phyloP scores from a whole-genome alignment of 1,139 yeast genomes.

The Scheffersomyces illinoinensis region DNA sequence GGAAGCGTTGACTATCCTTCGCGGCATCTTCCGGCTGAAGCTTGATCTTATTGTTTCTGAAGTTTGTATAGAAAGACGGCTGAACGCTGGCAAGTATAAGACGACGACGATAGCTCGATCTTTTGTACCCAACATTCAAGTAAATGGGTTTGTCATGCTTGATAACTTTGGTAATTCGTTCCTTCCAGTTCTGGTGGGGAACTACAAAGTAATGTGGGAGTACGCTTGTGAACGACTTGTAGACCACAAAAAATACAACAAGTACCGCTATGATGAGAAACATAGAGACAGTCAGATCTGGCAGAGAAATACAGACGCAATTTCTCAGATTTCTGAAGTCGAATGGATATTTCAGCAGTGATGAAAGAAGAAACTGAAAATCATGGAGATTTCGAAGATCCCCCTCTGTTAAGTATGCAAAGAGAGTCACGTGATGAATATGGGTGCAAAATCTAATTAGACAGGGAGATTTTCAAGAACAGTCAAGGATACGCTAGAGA shows the following conservation, averaged over 20 bases:
- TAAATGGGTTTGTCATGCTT: slow-evolving; percentile 37
- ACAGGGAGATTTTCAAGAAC: no score
- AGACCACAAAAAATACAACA: slow-evolving; percentile 11
- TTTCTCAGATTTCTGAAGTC: neutral
- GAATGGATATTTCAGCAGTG: neutral
- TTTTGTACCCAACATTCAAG: slow-evolving; percentile 37
- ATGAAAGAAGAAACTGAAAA: neutral
- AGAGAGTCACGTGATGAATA: neutral
- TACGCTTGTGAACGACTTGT: slow-evolving; percentile 21
- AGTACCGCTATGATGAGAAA: slow-evolving; percentile 6
- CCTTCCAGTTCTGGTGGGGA: slow-evolving; percentile 48
- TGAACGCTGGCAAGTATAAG: slow-evolving; percentile 49
- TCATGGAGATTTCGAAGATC: neutral
- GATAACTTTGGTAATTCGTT: slow-evolving; percentile 36
- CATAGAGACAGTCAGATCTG: neutral
- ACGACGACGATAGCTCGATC: slow-evolving; percentile 52
- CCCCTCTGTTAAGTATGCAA: neutral
- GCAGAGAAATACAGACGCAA: neutral
- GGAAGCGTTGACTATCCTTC: slow-evolving; percentile 24
- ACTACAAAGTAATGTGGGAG: slow-evolving; percentile 42
- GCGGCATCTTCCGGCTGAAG: slow-evolving; percentile 31
- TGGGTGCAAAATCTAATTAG: no score
- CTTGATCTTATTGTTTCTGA: slow-evolving; percentile 38
- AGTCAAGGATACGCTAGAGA: no score
- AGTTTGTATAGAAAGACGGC: slow-evolving; percentile 52